Evolutionary conservation across 352 stramenopile species (phyloP), one percentile per base, ranked within the genome.

Genomic region (Pythium phragmiticola): DNA sequence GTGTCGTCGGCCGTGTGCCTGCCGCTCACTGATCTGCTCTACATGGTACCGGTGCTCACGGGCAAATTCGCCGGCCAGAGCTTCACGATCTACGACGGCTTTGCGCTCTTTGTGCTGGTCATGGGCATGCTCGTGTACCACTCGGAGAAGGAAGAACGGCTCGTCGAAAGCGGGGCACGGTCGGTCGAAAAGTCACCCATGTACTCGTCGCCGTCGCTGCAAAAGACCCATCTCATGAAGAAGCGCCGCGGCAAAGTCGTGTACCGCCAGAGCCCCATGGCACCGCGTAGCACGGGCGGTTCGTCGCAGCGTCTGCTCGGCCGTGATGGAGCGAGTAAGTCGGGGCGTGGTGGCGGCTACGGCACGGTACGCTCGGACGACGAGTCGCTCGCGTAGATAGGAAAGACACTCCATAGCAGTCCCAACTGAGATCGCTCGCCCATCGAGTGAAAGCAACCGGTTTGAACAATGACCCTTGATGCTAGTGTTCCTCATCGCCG

Each of bases 51-150:
- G 17, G 42, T 89, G 17, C 74, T 95, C 43, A 92, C 87, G 26
- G 87, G 87, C 33, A 76, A 77, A 34, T 75, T 66, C 11, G 83
- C 84, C 1, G 77, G 73, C 13, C 86, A 94, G 54, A 64, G 68
- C 7, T 96, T 96, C 66, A 94, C 87, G 28, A 89, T 94, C 64
- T 94, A 93, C 66, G 87, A 96, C 60, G 87, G 84, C 19, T 96
- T 96, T 70, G 75, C 87, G 6, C 74, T 96, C n/a, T 92, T 92
- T 52, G 83, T 92, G 19, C 72, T 95, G 30, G 82, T 95, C 54
- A 92, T 95, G 73, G 86, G 84, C 3, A 68, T 95, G 56, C 73
- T 95, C 16, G 84, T 95, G 9, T 95, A 95, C 63, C 86, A 95
- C 74, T 92, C 86, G 26, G 86, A 95, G 70, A 95, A 95, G 70